Base-by-base conservation (phyloP, 768 basidiomycete genomes). In the Lactarius indigo region DNA sequence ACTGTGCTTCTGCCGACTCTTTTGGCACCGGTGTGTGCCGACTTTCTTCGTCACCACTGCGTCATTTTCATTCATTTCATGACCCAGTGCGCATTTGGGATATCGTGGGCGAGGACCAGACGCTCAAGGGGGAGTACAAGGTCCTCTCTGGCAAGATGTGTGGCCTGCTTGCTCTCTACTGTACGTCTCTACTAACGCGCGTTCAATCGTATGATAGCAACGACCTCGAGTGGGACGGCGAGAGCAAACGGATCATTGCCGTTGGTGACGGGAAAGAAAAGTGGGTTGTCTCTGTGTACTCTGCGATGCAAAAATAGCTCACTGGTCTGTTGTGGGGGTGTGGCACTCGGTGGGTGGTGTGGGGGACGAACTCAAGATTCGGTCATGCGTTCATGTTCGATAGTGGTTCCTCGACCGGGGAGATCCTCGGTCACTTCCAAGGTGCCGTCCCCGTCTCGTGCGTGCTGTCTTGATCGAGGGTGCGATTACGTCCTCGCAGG, bases 181-280 rank as follows among this genome's bases (percentile, higher is more conserved):
- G 52, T 8, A 30, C 56, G 18, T 30, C 33, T n/a, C 26, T 52
- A 39, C 13, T 17, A 39, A 41, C 31, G 63, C 47, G 15, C 35
- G 10, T 23, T 35, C 54, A 23, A 47, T 13, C 64, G 18, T 70
- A 39, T 39, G 37, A 39, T 39, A 94, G 95, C 70, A 95, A 95
- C 71, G 96, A 98, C 77, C 84, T 98, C 26, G 90, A 89, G 13
- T 98, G 96, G 96, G 96, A 98, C 73, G 91, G 91, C 1, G 96
- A 98, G 76, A 93, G 91, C 74, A 96, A 97, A 75, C 85, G 96
- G n/a, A 90, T 98, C 64, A 91, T 98, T 58, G 92, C 90, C 8
- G 96, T 92, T 15, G 96, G 96, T 61, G 93, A 96, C 70, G 95
- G 95, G 41, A 83, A 87, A 66, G 96, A 95, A 73, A 93, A 90